Base-by-base conservation (phyloP, 768 basidiomycete species). In the Chlorophyllum brunneum region DNA sequence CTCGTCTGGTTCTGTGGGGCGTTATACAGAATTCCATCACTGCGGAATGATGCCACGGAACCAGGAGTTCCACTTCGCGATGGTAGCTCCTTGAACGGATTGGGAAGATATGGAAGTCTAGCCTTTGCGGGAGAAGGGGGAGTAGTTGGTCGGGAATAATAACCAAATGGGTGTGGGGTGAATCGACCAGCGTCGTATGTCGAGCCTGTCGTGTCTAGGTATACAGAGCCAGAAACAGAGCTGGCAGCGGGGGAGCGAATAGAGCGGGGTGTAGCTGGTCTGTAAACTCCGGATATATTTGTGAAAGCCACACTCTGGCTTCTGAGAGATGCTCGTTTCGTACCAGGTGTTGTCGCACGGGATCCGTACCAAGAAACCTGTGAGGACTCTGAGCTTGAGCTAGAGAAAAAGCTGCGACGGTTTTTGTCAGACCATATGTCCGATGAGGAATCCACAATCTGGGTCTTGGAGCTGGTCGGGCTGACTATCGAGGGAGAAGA, bases 371-470 rank as follows among this genome's bases (percentile, higher is more conserved):
- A 60, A 15, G 59, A 63, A 16, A 52, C 37, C 40, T 63, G 60
- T 16, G 64, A 63, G 48, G 62, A 61, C 3, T 54, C 53, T 8
- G 63, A 64, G 40, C 56, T 40, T 18, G 58, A 58, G 27, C 54
- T 54, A 10, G 61, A 61, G 30, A 39, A 58, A n/a, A 42, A 34
- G 45, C 62, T 61, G 13, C 13, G 36, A 20, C 59, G 56, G 50
- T 63, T 63, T 26, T 56, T 53, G 31, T 53, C 34, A n/a, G n/a
- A 40, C 48, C 38, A 31, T 37, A 58, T 54, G 31, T 63, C 60
- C 4, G 51, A 23, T 15, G n/a, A 11, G 18, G 38, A 22, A 11
- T 31, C 27, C 15, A 20, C 5, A 30, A 29, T 9, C 39, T n/a
- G 30, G 15, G 48, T 30, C 11, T 23, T 50, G 11, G 48, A 50